A percentile compares a stretch with the other conserved stretches of the same genome.
Conservation (phyloP, 306 rosid genomes). For the Citrullus amarus region DNA sequence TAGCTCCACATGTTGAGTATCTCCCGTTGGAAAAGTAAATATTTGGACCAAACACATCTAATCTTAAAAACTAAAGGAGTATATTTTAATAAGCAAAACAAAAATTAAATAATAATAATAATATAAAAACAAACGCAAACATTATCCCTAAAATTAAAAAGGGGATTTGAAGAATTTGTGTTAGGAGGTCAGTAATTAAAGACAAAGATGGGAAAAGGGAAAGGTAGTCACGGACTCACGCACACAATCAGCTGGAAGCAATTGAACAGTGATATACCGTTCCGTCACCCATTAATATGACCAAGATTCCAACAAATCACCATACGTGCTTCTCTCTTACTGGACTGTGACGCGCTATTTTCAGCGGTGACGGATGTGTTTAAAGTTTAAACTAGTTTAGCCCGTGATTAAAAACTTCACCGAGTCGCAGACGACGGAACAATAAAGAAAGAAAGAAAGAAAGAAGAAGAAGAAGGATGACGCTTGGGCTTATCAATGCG, state of each 20-base stretch:
- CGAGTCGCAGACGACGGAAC: background rate
- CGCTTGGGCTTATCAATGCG: constrained; percentile 90
- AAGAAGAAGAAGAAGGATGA: constrained; percentile 38
- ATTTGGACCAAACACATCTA: too few relatives aligned
- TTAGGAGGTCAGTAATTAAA: background rate
- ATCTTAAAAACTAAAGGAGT: too few relatives aligned
- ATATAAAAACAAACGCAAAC: too few relatives aligned
- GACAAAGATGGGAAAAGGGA: background rate
- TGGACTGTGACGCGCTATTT: background rate
- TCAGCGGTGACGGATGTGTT: background rate
- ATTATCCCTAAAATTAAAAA: too few relatives aligned
- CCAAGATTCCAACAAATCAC: background rate
- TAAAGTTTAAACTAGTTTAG: background rate
- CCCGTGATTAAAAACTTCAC: background rate
- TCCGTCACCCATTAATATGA: background rate
- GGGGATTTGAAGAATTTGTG: too few relatives aligned
- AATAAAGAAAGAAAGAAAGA: background rate
- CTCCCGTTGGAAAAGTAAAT: too few relatives aligned
- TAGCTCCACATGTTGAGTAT: too few relatives aligned
- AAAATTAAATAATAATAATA: too few relatives aligned
- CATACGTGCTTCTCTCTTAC: background rate
- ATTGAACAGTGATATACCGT: background rate
- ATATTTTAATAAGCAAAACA: too few relatives aligned
- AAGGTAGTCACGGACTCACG: background rate
- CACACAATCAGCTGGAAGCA: background rate